A percentile compares a stretch with the other conserved stretches of the same genome.
Conservation (phyloP, 2,329 filamentous ascomycete genomes). For the Trichoderma simmonsii region DNA sequence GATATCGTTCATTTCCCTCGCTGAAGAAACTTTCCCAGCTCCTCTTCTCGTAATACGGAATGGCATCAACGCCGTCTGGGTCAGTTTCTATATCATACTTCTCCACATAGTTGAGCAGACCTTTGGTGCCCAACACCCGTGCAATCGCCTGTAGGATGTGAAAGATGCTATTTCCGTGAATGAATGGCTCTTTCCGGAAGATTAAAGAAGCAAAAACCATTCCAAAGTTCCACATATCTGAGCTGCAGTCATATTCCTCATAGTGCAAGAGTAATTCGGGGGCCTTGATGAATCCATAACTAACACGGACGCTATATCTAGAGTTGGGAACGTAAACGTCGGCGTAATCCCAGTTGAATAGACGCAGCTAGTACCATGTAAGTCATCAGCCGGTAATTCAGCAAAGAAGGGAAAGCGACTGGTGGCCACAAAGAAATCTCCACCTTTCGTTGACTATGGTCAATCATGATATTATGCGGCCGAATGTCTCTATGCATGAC, state of each 20-base stretch:
- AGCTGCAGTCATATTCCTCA: conserved; percentile 98
- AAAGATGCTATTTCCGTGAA: conserved; percentile 97
- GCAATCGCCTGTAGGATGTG: conserved; percentile 98
- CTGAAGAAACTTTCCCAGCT: conserved; percentile 97
- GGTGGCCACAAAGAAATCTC: not conserved
- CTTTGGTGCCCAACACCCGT: conserved; percentile 97
- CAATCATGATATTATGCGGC: conserved; percentile 99
- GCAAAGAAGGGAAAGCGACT: not conserved
- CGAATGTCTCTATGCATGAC: conserved; percentile 99
- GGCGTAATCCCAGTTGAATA: conserved; percentile 98
- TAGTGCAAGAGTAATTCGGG: conserved; percentile 95
- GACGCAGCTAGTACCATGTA: conserved; percentile 63
- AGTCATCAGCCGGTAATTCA: not conserved
- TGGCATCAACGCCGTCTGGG: conserved; percentile 95
- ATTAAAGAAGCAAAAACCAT: conserved; percentile 99
- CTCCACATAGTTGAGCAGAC: conserved; percentile 96
- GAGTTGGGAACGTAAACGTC: conserved; percentile 98
- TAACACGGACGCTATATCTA: conserved; percentile 96
- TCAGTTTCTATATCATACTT: conserved; percentile 99
- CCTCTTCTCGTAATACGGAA: conserved; percentile 94
- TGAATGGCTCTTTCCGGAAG: conserved; percentile 98
- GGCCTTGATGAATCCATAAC: conserved; percentile 96
- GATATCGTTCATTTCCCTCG: conserved; percentile 91
- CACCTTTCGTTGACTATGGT: conserved; percentile 96
- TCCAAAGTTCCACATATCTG: conserved; percentile 98